Conservation (phyloP, 441 rosid genomes). For the Brassica balearica region DNA sequence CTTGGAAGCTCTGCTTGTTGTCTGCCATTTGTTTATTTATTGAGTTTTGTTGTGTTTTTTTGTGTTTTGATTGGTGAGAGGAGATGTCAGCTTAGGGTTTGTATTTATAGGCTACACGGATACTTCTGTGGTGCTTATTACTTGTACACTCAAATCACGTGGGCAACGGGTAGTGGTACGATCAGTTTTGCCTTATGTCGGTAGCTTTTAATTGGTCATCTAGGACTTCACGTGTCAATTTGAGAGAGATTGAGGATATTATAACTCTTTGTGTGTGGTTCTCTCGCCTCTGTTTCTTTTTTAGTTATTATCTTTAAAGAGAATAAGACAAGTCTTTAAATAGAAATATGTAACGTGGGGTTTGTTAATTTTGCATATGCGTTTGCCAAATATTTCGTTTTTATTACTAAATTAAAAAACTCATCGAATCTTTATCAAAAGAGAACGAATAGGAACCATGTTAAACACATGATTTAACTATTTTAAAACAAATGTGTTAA, state of each 20-base stretch:
- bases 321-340: background rate
- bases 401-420: too few relatives aligned
- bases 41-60: background rate
- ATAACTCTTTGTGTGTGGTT: conserved; percentile 13
- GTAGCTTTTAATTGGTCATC: conserved; percentile 25
- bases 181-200: conserved; percentile 41
- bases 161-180: conserved; percentile 13
- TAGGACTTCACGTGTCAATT: conserved; percentile 4
- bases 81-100: background rate
- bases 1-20: conserved; percentile 42
- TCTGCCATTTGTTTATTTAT: conserved; percentile 29
- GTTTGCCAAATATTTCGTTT: background rate
- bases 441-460: background rate
- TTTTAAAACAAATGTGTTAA: background rate
- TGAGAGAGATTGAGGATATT: background rate
- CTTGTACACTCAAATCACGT: conserved; percentile 11
- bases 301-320: background rate
- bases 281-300: conserved; percentile 14
- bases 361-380: conserved; percentile 1
- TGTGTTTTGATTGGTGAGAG: background rate
- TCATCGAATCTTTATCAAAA: background rate
- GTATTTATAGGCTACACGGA: conserved; percentile 31
- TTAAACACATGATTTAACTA: background rate
- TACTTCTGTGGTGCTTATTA: background rate
- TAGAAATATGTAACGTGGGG: conserved; percentile 24